Percentiles rank a stretch among this genome's conserved stretches.
These are phyloP conservation scores for Fusarium marasasianum DNA, from an alignment of 2,329 filamentous ascomycete genomes.

Conservation along the genomic window DNA sequence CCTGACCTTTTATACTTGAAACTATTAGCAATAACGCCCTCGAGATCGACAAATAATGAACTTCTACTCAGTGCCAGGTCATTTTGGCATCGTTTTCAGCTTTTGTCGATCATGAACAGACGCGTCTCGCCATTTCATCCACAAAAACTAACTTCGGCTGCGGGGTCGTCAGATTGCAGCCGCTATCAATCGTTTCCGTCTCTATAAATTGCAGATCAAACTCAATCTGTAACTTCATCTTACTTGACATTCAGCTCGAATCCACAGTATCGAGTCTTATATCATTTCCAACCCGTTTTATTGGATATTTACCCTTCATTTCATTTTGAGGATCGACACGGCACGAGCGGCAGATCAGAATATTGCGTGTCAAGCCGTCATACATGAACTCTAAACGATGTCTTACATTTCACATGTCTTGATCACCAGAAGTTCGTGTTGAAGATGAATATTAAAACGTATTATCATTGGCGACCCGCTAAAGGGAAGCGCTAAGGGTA, in stretches of 20 bases:
- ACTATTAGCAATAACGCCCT: not conserved
- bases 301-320: not conserved
- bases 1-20: not conserved
- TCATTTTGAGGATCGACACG: not conserved
- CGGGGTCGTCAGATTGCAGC: not conserved
- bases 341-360: not conserved
- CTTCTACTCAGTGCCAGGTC: accelerated
- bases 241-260: accelerated
- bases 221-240: not conserved
- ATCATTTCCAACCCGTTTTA: not conserved
- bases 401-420: not conserved
- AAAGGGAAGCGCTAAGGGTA: not conserved
- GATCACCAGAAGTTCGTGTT: not conserved
- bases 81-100: not conserved
- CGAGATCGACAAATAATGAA: accelerated
- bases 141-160: not conserved
- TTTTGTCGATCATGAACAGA: not conserved
- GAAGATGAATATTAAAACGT: not conserved
- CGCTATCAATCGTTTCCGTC: not conserved
- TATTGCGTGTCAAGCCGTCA: not conserved
- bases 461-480: not conserved
- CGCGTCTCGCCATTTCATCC: not conserved
- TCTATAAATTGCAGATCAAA: not conserved
- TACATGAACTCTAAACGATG: not conserved
- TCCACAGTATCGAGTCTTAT: not conserved